These are phyloP conservation scores for Dunaliella primolecta DNA, from an alignment of 139 green algal species.

Conservation along the genomic window DNA sequence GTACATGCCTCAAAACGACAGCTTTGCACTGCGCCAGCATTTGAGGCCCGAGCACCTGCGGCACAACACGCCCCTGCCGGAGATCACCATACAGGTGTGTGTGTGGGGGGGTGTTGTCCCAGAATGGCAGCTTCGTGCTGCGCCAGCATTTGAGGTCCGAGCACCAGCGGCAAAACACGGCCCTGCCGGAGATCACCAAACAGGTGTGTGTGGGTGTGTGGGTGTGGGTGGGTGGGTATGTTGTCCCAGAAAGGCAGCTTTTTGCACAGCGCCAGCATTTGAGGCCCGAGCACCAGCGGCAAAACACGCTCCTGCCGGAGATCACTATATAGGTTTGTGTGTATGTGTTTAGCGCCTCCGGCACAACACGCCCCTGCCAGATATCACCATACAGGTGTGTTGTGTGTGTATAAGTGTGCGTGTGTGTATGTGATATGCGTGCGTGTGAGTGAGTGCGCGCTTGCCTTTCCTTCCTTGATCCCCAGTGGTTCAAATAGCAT, in stretches of 20 bases:
- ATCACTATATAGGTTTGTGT: neutral
- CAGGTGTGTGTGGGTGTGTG: neutral
- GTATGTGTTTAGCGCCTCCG: neutral
- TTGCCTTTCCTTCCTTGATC: no score
- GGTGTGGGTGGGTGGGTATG: no score
- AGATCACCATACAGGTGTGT: neutral
- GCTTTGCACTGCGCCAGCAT: neutral
- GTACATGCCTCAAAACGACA: neutral
- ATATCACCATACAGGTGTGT: no score
- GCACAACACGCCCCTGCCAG: neutral
- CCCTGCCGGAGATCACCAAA: no score
- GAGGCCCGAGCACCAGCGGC: neutral
- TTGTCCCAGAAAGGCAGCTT: neutral
- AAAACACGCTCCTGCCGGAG: neutral
- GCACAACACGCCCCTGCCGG: neutral
- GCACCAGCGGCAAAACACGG: neutral
- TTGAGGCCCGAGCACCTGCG: neutral
- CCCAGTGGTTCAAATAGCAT: no score
- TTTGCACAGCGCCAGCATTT: neutral
- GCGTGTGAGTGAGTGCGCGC: neutral
- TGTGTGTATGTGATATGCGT: neutral
- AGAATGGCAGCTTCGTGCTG: neutral
- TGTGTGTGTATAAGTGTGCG: neutral
- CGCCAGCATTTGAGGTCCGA: neutral
- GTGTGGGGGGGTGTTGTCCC: neutral